These are phyloP conservation scores for Pseudopithomyces chartarum DNA, from an alignment of 2,329 filamentous ascomycete species.

Conservation along the genomic window DNA sequence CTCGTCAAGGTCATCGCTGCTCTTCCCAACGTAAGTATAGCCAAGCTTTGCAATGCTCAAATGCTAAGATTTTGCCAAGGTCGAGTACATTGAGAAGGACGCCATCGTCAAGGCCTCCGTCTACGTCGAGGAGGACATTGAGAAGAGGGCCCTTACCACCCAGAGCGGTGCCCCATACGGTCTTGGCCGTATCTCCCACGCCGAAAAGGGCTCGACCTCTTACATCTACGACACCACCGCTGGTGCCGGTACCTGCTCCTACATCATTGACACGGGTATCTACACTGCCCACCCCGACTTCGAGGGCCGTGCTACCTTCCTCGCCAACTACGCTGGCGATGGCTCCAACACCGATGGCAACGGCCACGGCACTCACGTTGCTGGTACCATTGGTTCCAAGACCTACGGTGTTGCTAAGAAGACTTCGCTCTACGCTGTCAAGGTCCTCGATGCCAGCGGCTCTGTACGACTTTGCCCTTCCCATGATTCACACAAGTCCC, in stretches of 20 bases:
- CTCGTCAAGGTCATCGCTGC: constrained; percentile 34
- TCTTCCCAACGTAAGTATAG: constrained; percentile 33
- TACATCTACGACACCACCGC: constrained; percentile 49
- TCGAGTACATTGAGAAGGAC: constrained; percentile 49
- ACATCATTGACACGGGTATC: constrained; percentile 70
- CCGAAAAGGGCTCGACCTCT: constrained; percentile 29
- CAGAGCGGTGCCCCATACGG: constrained; percentile 49
- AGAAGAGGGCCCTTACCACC: constrained; percentile 44
- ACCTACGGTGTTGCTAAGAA: constrained; percentile 47
- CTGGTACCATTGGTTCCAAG: constrained; percentile 29
- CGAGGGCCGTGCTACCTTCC: constrained; percentile 45
- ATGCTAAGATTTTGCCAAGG: constrained; percentile 22
- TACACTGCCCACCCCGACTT: constrained; percentile 56
- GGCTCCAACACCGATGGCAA: constrained; percentile 43
- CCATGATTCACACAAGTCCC: constrained; percentile 8
- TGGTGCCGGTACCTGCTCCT: constrained; percentile 55
- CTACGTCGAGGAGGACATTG: constrained; percentile 11
- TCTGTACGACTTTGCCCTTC: constrained; percentile 28
- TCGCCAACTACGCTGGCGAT: constrained; percentile 45
- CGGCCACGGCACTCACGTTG: constrained; percentile 42
- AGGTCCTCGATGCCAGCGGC: constrained; percentile 44
- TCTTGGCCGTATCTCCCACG: constrained; percentile 48
- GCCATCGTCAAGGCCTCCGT: constrained; percentile 38
- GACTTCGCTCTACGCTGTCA: constrained; percentile 47
- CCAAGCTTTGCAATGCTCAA: neutral